Evolutionary conservation across 192 early-diverging fungal genomes (phyloP), one percentile per base, ranked within the genome.

Genomic region (Chytriomyces hyalinus): DNA sequence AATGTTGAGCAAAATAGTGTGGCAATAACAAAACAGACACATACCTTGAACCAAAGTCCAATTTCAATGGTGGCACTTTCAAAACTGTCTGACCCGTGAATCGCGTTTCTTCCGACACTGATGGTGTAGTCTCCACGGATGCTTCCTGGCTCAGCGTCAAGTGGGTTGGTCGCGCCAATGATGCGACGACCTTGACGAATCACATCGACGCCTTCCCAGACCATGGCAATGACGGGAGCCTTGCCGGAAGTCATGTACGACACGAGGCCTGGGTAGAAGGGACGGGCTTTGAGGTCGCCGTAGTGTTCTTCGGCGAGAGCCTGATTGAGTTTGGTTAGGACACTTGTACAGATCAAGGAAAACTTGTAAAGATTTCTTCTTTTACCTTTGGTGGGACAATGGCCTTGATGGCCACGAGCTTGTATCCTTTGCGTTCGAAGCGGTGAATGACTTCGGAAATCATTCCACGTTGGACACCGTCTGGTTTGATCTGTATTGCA

Each of bases 141-240:
- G 73, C 93, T 93, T 63, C 96, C 96, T 62, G 95, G 94, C 60
- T 87, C 90, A 65, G 96, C 85, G 24, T 91, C 91, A 78, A 93
- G 85, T 70, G 96, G 96, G 85, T 96, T 94, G 75, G 96, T 97
- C 45, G 94, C 95, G 69, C 95, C 95, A 78, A 97, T 90, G 87
- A 97, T 91, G 49, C 88, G 82, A 73, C 95, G 92, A 71, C 94
- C 94, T 85, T 93, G 91, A 80, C 90, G 88, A 84, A 97, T 93
- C 10, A 96, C 95, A 79, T 93, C 91, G 60, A 87, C 17, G 94
- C 93, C 94, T 82, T 92, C 89, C 94, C 94, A 96, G 70, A 96
- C 90, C 89, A 87, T 87, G 73, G 86, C 84, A 72, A 87, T 82
- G 71, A 82, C 94, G 15, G 95, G 95, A 6, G 93, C 93, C 75